Evolutionary conservation across 1,284 basidiomycete genomes (phyloP), one percentile per base, ranked within the genome.

Genomic region (Pseudozyma tsukubaensis): DNA sequence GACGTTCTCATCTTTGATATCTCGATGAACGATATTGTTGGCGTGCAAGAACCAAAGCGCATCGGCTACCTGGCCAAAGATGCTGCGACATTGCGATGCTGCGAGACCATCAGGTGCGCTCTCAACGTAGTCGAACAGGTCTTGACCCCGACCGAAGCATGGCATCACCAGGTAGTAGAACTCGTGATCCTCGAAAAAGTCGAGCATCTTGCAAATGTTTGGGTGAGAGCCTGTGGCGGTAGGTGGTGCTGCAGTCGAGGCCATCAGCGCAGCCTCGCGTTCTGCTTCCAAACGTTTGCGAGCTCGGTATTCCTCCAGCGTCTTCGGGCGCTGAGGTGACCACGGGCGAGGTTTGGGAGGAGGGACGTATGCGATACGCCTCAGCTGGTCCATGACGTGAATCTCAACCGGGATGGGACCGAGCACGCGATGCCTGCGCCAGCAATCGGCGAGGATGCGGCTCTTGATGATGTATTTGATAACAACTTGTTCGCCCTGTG

Each of bases 391-490:
- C 92, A 99, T 94, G 73, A 99, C 96, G 85, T 97, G 97, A 43
- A 99, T 97, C 86, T 99, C 97, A 85, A 98, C 95, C 8, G 97
- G 96, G 77, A 99, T 97, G 1, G 96, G 97, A 42, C 97, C 97
- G 80, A 94, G 89, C 67, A 92, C 90, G 43, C 93, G 92, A 85
- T 99, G 97, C 81, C 86, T 92, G 91, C 88, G 97, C 97, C 97
- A 99, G 84, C 95, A 99, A 86, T 99, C 96, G 19, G 96, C 97
- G 51, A 99, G 89, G 68, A 99, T 99, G 55, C 95, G 92, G 60
- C 93, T 94, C 86, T 99, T 99, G 88, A 98, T 96, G 82, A 99
- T 92, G 85, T 97, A 96, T 84, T 99, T 99, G 87, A 98, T 94
- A 76, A 98, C 91, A 59, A 97, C 86, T 62, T 87, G 86, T 8